Base-by-base conservation (phyloP, 1,139 yeast species). In the Sugiyamaella grinbergsii region DNA sequence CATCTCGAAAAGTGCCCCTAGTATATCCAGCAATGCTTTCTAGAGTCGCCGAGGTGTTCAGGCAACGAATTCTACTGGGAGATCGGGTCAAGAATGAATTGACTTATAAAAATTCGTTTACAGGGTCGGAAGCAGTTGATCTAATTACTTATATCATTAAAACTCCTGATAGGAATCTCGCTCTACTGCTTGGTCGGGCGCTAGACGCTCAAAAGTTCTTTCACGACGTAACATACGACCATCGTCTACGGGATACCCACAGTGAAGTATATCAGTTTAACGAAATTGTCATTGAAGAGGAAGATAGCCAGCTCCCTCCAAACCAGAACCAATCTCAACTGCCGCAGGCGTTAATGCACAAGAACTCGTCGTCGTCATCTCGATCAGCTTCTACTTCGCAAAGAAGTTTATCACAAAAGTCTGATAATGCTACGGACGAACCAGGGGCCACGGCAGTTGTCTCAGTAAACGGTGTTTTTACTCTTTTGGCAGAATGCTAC, bases 171-270 rank as follows among this genome's bases (percentile, higher is more conserved):
- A 77, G 99, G 55, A 91, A 90, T 61, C 72, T 93, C 64, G 98
- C 98, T 0, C 72, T 93, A 44, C 72, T 93, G 43, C 72, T 94
- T 47, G 98, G 98, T 19, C 77, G 99, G 57, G 85, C 98, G 0
- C 74, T 93, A 54, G 98, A 93, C 70, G 96, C 97, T 0, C 98
- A 93, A 62, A 88, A 88, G 68, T 81, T 89, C 54, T 90, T 93
- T 69, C 96, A 90, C 65, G 98, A 93, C 70, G 98, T 91, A 23
- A 88, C 97, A 0, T 93, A 93, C 68, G 95, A 90, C 61, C 98
- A 91, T 66, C 75, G 97, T 48, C 75, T 93, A 50, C 78, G 98
- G 57, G 98, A 93, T 69, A 87, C 95, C 0, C 79, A 78, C 15
- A 81, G 79, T 63, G 99, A 93, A 68, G 87, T 93, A 20, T 94